Evolutionary conservation across 352 stramenopile species (phyloP).

Genomic region (Globisporangium paddicum): DNA sequence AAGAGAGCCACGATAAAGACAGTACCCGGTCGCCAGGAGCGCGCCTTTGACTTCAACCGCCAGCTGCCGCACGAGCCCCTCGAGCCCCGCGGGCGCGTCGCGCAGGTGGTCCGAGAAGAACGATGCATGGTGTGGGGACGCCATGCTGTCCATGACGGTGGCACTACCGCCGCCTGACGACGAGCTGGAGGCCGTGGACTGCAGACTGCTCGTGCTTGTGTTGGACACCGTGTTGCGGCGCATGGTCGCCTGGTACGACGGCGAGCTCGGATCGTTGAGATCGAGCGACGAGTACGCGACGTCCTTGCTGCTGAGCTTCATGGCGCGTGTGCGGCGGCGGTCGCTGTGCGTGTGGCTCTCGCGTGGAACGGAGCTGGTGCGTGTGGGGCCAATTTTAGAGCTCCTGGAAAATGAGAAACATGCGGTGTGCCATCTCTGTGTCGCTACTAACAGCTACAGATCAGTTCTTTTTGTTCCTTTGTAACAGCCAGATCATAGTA

Average conservation of each 20-base stretch:
- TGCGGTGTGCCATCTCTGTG: background rate
- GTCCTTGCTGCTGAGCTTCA: constrained; percentile 74
- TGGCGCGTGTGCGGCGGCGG: constrained; percentile 4
- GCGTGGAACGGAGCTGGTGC: background rate
- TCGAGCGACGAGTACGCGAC: constrained; percentile 74
- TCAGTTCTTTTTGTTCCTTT: too few relatives aligned
- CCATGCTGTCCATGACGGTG: constrained; percentile 11
- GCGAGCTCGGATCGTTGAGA: constrained; percentile 48
- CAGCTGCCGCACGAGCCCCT: constrained; percentile 64
- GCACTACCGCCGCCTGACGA: background rate
- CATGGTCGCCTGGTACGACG: constrained; percentile 14
- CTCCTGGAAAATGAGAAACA: background rate
- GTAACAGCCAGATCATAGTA: too few relatives aligned
- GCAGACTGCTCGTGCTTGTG: constrained; percentile 34
- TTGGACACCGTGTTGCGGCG: constrained; percentile 25
- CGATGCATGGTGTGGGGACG: constrained; percentile 5
- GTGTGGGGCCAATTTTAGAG: background rate
- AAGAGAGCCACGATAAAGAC: constrained; percentile 4
- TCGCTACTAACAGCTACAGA: background rate
- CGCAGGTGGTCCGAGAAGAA: constrained; percentile 1
- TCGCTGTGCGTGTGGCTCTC: too few relatives aligned
- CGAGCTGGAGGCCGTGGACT: constrained; percentile 29
- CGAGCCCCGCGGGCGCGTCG: constrained; percentile 49
- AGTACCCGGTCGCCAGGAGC: constrained; percentile 70
- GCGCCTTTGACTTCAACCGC: constrained; percentile 82